Percentiles rank a stretch among this genome's conserved stretches.
Conservation (phyloP, 129 eudicot genomes). For the Pittosporum tobira region DNA sequence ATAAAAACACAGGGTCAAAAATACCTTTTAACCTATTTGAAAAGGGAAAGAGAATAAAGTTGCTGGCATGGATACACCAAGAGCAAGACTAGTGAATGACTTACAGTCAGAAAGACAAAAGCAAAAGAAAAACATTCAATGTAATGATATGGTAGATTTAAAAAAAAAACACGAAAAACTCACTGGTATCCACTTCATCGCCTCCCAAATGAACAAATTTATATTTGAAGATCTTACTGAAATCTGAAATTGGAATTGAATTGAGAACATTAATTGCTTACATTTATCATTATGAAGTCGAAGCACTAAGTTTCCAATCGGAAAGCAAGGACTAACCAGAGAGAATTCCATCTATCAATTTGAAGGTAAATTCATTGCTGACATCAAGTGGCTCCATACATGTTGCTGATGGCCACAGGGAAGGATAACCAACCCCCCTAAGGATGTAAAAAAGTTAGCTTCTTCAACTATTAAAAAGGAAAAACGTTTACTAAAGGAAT, state of each 20-base stretch:
- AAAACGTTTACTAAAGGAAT: background rate
- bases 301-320: conserved; percentile 6
- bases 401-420: conserved; percentile 66
- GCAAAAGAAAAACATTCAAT: background rate
- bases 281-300: background rate
- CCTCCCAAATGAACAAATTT: conserved; percentile 95
- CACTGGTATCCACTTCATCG: conserved; percentile 90
- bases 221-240: conserved; percentile 79
- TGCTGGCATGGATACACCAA: background rate
- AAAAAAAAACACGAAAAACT: conserved; percentile 19
- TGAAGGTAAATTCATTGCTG: conserved; percentile 82
- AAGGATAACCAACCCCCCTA: conserved; percentile 93
- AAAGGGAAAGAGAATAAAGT: background rate
- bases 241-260: conserved; percentile 50
- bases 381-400: conserved; percentile 94
- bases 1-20: too few relatives aligned
- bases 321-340: conserved; percentile 39
- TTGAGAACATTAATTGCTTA: conserved; percentile 7
- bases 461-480: background rate
- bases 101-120: background rate
- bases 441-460: conserved; percentile 9
- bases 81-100: background rate
- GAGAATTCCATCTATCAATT: conserved; percentile 81
- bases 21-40: too few relatives aligned
- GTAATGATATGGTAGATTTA: background rate